phyloP scores from a whole-genome alignment of 148 eudicot species.

The Drosera capensis region DNA sequence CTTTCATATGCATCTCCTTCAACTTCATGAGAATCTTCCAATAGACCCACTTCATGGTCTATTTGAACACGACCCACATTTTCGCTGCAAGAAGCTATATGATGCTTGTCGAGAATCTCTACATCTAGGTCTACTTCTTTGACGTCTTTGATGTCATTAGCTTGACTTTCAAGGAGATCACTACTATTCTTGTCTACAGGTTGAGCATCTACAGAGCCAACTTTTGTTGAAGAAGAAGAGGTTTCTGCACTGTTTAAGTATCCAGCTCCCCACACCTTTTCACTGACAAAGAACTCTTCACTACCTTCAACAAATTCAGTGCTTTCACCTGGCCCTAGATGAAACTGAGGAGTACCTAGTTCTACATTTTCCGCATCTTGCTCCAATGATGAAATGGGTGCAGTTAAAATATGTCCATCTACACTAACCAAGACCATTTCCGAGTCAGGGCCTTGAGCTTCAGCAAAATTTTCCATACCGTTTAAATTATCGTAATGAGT shows the following conservation, averaged over 20 bases:
- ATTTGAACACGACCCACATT: too few relatives aligned
- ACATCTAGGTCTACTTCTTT: conserved; percentile 9
- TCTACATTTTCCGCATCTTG: conserved; percentile 37
- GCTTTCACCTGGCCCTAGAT: conserved; percentile 63
- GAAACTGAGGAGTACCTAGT: conserved; percentile 64
- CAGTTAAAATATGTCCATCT: conserved; percentile 86
- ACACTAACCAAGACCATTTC: conserved; percentile 93
- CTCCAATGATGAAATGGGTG: conserved; percentile 67
- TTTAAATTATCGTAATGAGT: conserved; percentile 57
- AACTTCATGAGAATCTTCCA: conserved; percentile 13
- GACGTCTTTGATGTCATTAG: conserved; percentile 9
- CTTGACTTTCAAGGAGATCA: conserved; percentile 5
- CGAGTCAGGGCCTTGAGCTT: conserved; percentile 45
- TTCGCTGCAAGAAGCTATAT: too few relatives aligned
- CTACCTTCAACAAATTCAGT: conserved; percentile 37
- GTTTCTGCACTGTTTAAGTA: conserved; percentile 27
- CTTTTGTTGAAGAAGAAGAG: conserved; percentile 20
- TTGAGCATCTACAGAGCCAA: conserved; percentile 9
- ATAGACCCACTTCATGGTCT: conserved; percentile 2
- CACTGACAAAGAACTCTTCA: conserved; percentile 25
- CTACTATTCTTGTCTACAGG: conserved; percentile 7
- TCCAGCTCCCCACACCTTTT: conserved; percentile 35
- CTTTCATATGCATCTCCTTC: conserved; percentile 4
- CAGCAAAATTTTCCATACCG: conserved; percentile 31
- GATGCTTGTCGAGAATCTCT: too few relatives aligned